Evolutionary conservation across 768 basidiomycete genomes (phyloP).

Genomic region (Suillus occidentalis): DNA sequence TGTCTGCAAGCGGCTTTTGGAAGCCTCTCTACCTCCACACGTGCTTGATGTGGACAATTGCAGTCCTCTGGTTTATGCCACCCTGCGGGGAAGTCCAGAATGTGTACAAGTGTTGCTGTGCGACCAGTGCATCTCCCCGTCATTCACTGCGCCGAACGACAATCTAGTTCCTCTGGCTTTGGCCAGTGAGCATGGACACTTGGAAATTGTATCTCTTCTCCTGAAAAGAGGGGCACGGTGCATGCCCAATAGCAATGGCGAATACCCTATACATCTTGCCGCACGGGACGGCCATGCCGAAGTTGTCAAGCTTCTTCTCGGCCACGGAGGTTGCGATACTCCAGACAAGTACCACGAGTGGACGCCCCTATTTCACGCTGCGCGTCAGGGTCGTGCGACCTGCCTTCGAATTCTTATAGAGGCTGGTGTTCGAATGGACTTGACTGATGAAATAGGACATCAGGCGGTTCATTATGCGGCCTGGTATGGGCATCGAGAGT

Average conservation of each 20-base stretch:
- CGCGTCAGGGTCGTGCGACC: conserved; percentile 75
- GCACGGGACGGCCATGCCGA: conserved; percentile 87
- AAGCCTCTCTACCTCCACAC: conserved; percentile 63
- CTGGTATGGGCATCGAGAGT: conserved; percentile 87
- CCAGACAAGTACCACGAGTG: conserved; percentile 98
- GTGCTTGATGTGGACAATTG: conserved; percentile 91
- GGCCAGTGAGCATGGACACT: conserved; percentile 87
- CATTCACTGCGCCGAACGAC: conserved; percentile 53
- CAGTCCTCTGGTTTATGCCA: conserved; percentile 92
- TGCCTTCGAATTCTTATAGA: conserved; percentile 80
- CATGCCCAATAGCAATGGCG: conserved; percentile 89
- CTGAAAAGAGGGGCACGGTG: conserved; percentile 76
- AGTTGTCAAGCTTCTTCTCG: conserved; percentile 77
- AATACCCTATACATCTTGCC: conserved; percentile 95
- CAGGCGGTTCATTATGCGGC: conserved; percentile 91
- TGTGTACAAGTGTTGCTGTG: conserved; percentile 84
- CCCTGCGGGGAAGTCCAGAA: conserved; percentile 77
- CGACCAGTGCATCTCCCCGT: conserved; percentile 63
- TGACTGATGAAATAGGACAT: conserved; percentile 81
- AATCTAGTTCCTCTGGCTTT: conserved; percentile 87
- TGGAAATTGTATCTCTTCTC: conserved; percentile 77
- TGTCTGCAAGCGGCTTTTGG: conserved; percentile 75
- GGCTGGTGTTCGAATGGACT: conserved; percentile 75
- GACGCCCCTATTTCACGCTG: conserved; percentile 96
- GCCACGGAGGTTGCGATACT: conserved; percentile 76